A percentile compares a stretch with the other conserved stretches of the same genome.
These are phyloP conservation scores for Exophiala spinifera DNA, from an alignment of 2,329 filamentous ascomycete species.

Conservation along the genomic window DNA sequence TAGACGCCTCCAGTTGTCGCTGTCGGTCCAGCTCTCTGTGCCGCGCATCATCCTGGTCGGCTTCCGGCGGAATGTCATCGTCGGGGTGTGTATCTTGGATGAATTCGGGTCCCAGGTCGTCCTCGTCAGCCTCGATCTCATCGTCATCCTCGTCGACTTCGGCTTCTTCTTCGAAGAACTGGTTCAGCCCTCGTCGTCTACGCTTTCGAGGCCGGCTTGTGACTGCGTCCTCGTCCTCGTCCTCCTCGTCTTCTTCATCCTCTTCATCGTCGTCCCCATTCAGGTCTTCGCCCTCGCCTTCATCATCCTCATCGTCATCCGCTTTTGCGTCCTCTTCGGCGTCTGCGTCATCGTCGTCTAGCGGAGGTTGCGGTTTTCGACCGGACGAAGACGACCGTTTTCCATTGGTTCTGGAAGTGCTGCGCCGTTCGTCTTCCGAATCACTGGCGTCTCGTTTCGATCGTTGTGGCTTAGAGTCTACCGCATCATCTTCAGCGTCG, in stretches of 20 bases:
- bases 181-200: constrained; percentile 69
- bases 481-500: constrained; percentile 60
- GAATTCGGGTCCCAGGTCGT: constrained; percentile 81
- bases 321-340: constrained; percentile 41
- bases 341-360: constrained; percentile 48
- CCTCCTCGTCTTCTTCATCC: constrained; percentile 57
- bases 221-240: constrained; percentile 27
- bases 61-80: constrained; percentile 72
- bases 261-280: constrained; percentile 51
- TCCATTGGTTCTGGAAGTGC: constrained; percentile 7
- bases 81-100: constrained; percentile 88
- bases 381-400: constrained; percentile 16
- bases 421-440: constrained; percentile 23
- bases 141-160: constrained; percentile 95
- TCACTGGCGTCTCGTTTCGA: constrained; percentile 15
- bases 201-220: constrained; percentile 72
- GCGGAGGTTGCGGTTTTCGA: constrained; percentile 31
- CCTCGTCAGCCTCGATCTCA: constrained; percentile 81
- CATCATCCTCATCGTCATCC: constrained; percentile 44
- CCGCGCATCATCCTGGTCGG: constrained; percentile 81
- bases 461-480: constrained; percentile 30
- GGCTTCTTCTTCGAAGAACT: constrained; percentile 96
- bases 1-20: constrained; percentile 78
- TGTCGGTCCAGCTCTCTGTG: constrained; percentile 92
- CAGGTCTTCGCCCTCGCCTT: constrained; percentile 38